Evolutionary conservation across 2,329 filamentous ascomycete genomes (phyloP), one percentile per base, ranked within the genome.

Genomic region (Xylaria digitata): DNA sequence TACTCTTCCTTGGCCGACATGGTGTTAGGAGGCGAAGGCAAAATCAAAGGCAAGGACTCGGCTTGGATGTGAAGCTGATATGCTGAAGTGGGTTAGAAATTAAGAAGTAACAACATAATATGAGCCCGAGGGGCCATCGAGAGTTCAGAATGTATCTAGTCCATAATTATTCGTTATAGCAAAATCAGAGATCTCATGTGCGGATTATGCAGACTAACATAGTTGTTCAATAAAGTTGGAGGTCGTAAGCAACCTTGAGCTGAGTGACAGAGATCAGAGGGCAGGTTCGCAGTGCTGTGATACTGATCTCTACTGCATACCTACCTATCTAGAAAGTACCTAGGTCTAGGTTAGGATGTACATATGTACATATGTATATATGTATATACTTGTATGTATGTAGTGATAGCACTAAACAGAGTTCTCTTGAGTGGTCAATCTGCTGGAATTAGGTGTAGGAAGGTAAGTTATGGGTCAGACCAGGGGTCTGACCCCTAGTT

Each of bases 1-100:
- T 63, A 74, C 73, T 62, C 69, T 54, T 72, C 67, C 59, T 66
- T 65, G 53, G 66, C 59, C 32, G 71, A 70, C 73, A 73, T 75
- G 48, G 58, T 37, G 43, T 45, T 42, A 26, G n/a, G n/a, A 34
- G 49, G 17, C 23, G 42, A 49, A 54, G 34, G 21, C 45, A 53
- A 52, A 34, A 6, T 43, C 3, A 49, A 56, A 52, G 26, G 37
- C 13, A 50, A 43, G n/a, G 13, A 49, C 26, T 60, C 7, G 45
- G 40, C 48, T 46, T 57, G 63, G 26, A 37, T 5, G 52, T 32
- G 40, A 64, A 52, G 56, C 68, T 64, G 63, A 23, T 59, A 61
- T 60, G 54, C 66, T 66, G 56, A 52, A 68, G 46, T 66, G 21
- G 34, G 67, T 67, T 67, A 70, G 62, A 68, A 57, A 42, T 43